These are phyloP conservation scores for Daedaleopsis nitida DNA, from an alignment of 768 basidiomycete species.

Conservation along the genomic window DNA sequence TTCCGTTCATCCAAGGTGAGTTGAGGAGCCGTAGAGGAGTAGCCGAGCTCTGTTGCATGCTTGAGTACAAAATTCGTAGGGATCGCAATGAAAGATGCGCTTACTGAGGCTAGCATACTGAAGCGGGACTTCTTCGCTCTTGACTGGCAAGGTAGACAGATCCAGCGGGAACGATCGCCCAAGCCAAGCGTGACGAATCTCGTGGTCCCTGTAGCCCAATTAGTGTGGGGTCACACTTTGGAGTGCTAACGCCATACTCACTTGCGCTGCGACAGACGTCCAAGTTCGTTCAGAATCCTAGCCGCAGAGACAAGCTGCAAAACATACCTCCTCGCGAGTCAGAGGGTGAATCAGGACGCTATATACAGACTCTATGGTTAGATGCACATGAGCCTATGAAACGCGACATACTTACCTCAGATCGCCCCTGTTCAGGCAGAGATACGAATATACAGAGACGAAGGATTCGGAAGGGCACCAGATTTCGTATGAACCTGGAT, in stretches of 20 bases:
- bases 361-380: neutral
- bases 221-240: neutral
- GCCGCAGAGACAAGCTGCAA: neutral
- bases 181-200: slow-evolving; percentile 71
- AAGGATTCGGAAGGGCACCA: slow-evolving; percentile 81
- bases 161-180: slow-evolving; percentile 72
- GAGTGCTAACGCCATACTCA: slow-evolving; percentile 31
- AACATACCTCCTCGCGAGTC: slow-evolving; percentile 66
- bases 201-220: slow-evolving; percentile 57
- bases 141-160: slow-evolving; percentile 54
- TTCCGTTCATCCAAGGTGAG: slow-evolving; percentile 63
- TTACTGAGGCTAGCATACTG: slow-evolving; percentile 58
- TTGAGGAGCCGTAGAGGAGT: slow-evolving; percentile 53
- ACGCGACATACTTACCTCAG: slow-evolving; percentile 51
- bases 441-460: slow-evolving; percentile 73
- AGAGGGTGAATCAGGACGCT: slow-evolving; percentile 78
- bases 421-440: slow-evolving; percentile 65
- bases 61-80: neutral
- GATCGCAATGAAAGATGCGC: neutral
- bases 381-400: neutral
- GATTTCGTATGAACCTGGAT: slow-evolving; percentile 75
- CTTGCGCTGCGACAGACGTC: slow-evolving; percentile 44
- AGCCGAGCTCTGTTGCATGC: slow-evolving; percentile 59
- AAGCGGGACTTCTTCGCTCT: slow-evolving; percentile 54
- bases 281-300: neutral